Evolutionary conservation across 179 eudicot genomes (phyloP).

Genomic region (Beta macrorhiza): DNA sequence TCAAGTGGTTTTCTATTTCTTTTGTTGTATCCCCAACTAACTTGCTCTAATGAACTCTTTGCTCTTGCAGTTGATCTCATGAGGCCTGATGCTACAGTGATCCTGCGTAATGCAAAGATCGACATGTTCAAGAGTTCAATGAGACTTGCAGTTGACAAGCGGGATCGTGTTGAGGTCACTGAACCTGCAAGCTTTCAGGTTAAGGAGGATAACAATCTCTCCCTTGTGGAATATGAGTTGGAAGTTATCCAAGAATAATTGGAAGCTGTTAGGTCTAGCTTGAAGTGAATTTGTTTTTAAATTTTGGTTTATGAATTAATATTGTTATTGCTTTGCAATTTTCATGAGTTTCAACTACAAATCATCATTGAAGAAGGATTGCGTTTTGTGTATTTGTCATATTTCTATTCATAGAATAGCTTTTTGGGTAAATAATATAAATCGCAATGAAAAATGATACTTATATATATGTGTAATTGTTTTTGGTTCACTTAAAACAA

Average conservation of each 20-base stretch:
- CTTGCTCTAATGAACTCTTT: neutral
- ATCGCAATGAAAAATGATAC: no score
- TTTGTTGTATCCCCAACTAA: neutral
- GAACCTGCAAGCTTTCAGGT: conserved; percentile 62
- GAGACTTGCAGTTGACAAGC: conserved; percentile 85
- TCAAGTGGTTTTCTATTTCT: neutral
- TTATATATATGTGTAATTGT: no score
- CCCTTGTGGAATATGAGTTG: conserved; percentile 74
- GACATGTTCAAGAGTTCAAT: conserved; percentile 87
- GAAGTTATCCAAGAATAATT: conserved; percentile 54
- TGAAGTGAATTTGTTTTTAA: conserved; percentile 6
- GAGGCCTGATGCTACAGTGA: conserved; percentile 65
- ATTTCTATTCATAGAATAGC: neutral
- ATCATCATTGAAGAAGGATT: conserved; percentile 27
- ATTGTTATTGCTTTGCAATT: conserved; percentile 22
- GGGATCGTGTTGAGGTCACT: conserved; percentile 71
- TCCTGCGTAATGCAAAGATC: conserved; percentile 79
- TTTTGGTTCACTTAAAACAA: no score
- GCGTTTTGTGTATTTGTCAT: conserved; percentile 23
- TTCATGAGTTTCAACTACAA: conserved; percentile 11
- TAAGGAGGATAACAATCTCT: conserved; percentile 79
- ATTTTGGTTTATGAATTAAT: conserved; percentile 23
- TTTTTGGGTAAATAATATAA: neutral
- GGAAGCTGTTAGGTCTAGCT: conserved; percentile 1
- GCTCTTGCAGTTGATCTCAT: conserved; percentile 55